A percentile compares a stretch with the other conserved stretches of the same genome.
phyloP scores from a whole-genome alignment of 2,329 filamentous ascomycete species.

The Endothia cerciana region DNA sequence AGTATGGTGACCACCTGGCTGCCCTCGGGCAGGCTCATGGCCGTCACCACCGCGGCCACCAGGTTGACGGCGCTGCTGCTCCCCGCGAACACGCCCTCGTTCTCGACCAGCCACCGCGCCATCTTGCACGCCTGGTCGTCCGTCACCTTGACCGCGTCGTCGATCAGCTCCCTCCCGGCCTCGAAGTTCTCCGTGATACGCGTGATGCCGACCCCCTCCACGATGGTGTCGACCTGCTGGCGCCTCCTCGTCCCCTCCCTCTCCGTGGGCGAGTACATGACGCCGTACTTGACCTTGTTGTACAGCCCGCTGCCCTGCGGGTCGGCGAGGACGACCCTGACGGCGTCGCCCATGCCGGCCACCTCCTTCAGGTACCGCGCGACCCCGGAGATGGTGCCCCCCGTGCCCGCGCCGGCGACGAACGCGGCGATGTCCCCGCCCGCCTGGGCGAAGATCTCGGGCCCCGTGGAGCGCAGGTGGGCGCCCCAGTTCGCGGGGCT shows the following conservation, averaged over 20 bases:
- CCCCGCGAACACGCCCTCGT: constrained; percentile 91
- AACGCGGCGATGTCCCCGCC: constrained; percentile 80
- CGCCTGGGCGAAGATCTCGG: constrained; percentile 84
- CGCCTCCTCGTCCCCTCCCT: constrained; percentile 86
- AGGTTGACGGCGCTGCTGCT: constrained; percentile 98
- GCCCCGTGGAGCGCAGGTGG: constrained; percentile 81
- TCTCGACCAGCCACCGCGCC: constrained; percentile 95
- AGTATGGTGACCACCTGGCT: constrained; percentile 80
- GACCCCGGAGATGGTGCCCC: constrained; percentile 89
- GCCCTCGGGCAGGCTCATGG: constrained; percentile 62
- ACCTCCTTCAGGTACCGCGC: constrained; percentile 79
- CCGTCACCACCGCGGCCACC: constrained; percentile 74
- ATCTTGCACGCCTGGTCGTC: constrained; percentile 89
- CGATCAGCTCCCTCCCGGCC: constrained; percentile 80
- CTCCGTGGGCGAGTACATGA: constrained; percentile 93
- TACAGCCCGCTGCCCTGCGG: constrained; percentile 92
- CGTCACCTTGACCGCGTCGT: constrained; percentile 86
- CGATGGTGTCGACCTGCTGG: constrained; percentile 91
- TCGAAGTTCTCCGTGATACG: constrained; percentile 94
- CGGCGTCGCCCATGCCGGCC: constrained; percentile 52
- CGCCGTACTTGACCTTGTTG: constrained; percentile 88
- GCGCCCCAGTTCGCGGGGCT: constrained; percentile 86
- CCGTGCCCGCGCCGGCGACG: constrained; percentile 90
- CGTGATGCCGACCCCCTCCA: constrained; percentile 96
- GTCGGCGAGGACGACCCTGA: constrained; percentile 84